A percentile compares a stretch with the other conserved stretches of the same genome.
Evolutionary conservation across 1,139 yeast genomes (phyloP).

Genomic region (Candida albicans): DNA sequence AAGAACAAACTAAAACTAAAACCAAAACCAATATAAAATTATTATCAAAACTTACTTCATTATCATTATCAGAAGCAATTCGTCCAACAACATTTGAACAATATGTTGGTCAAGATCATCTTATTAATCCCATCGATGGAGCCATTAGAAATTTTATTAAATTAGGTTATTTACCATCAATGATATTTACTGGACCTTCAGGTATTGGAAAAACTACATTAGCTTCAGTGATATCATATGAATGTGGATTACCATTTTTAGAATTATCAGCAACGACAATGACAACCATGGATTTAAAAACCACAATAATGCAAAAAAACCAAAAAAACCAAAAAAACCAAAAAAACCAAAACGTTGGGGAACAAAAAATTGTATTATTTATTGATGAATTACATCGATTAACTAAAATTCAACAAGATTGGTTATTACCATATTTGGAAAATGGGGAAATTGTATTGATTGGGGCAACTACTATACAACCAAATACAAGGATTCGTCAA

Average conservation of each 20-base stretch:
- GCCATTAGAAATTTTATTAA: constrained; percentile 31
- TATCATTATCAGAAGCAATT: constrained; percentile 13
- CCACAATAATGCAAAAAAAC: too few relatives aligned
- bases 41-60: neutral
- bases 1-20: neutral
- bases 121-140: constrained; percentile 29
- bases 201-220: constrained; percentile 50
- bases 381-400: constrained; percentile 49
- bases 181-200: constrained; percentile 47
- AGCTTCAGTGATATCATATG: constrained; percentile 38
- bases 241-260: constrained; percentile 35
- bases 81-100: constrained; percentile 27
- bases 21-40: neutral
- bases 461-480: constrained; percentile 46
- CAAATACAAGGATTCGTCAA: constrained; percentile 31
- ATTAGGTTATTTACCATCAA: constrained; percentile 44
- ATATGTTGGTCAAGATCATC: constrained; percentile 42
- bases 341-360: too few relatives aligned
- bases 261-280: constrained; percentile 45
- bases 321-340: too few relatives aligned
- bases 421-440: constrained; percentile 41
- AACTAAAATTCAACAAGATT: constrained; percentile 43
- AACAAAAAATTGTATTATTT: constrained; percentile 41
- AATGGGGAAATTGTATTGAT: constrained; percentile 41
- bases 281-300: constrained; percentile 30